Conservation (phyloP, 768 basidiomycete species). For the Chalciporus chontae region DNA sequence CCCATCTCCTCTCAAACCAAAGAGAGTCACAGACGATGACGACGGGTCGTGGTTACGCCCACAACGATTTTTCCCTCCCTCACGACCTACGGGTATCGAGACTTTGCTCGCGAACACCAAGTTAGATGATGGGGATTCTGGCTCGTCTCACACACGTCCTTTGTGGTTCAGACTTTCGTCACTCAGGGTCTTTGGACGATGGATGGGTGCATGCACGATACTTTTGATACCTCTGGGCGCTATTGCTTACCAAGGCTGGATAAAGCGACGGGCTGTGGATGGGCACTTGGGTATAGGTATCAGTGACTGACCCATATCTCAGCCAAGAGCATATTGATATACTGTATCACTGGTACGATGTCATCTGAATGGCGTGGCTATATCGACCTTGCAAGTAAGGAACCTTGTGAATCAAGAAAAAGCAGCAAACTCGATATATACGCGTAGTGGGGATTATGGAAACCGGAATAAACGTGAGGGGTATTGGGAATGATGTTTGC, state of each 20-base stretch:
- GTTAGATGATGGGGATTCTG: constrained; percentile 42
- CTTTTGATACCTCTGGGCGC: constrained; percentile 19
- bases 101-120: constrained; percentile 60
- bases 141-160: not conserved
- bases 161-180: not conserved
- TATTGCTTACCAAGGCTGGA: constrained; percentile 22
- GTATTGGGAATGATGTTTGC: constrained; percentile 19
- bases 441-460: not conserved
- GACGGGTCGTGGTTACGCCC: constrained; percentile 58
- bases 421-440: not conserved
- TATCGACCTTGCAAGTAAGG: constrained; percentile 3
- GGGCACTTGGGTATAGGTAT: not conserved
- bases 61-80: constrained; percentile 74
- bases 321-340: not conserved
- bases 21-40: constrained; percentile 26
- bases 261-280: constrained; percentile 12
- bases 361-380: not conserved
- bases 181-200: constrained; percentile 6
- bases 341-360: not conserved
- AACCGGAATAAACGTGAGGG: not conserved
- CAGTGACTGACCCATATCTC: not conserved
- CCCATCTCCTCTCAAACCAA: constrained; percentile 19
- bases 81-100: constrained; percentile 75
- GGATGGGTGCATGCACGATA: constrained; percentile 8
- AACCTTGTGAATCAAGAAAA: constrained; percentile 8